These are phyloP conservation scores for Neurospora sp. DNA, from an alignment of 495 filamentous ascomycete species.

Conservation along the genomic window DNA sequence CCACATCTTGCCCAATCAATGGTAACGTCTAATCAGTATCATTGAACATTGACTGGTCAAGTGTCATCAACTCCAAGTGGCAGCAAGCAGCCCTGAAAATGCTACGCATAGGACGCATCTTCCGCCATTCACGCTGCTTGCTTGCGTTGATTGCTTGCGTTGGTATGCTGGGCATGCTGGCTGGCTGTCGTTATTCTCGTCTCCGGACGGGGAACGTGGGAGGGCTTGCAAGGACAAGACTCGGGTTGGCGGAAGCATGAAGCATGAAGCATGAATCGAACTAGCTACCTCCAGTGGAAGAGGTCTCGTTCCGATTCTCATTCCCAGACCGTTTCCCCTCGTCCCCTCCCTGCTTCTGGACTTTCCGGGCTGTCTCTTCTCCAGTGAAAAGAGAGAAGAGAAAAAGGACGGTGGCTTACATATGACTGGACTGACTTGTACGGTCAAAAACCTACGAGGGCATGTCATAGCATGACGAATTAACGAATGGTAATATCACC, in stretches of 20 bases:
- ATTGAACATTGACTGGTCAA: not conserved
- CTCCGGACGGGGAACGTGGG: not conserved
- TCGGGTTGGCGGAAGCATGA: not conserved
- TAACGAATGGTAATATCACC: not conserved
- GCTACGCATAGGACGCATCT: not conserved
- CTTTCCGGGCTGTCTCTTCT: not conserved
- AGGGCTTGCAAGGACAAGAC: not conserved
- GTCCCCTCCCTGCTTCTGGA: not conserved
- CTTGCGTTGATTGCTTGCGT: not conserved
- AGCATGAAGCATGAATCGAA: not conserved
- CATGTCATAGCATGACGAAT: not conserved
- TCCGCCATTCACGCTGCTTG: not conserved
- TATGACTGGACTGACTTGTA: not conserved
- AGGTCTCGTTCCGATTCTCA: not conserved
- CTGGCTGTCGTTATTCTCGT: not conserved
- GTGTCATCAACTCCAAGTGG: not conserved
- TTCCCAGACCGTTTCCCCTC: not conserved
- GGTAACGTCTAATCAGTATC: not conserved
- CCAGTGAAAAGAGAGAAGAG: not conserved
- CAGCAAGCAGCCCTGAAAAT: not conserved
- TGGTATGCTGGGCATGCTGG: not conserved
- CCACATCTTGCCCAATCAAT: not conserved
- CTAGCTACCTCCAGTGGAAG: not conserved
- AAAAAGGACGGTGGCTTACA: not conserved
- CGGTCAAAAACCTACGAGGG: not conserved